Base-by-base conservation (phyloP, 1,284 basidiomycete species). In the Irpex rosettiformis region DNA sequence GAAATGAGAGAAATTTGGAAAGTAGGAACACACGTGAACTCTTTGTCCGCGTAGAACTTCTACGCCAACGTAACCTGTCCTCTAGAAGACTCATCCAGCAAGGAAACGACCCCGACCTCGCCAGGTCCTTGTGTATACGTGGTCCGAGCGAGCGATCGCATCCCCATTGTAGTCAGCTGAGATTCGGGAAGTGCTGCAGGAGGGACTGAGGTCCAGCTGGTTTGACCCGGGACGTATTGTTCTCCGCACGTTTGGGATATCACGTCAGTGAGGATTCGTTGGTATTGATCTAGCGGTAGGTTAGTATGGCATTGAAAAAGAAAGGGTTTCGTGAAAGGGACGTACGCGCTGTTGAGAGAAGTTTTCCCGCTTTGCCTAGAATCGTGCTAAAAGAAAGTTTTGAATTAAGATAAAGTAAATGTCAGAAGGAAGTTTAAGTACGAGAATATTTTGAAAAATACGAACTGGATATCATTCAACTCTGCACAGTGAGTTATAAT, bases 381-480 rank as follows among this genome's bases (percentile, higher is more conserved):
- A 86, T 85, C 43, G 75, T 74, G 33, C 88, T 89, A 58, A 28
- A 51, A n/a, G n/a, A n/a, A n/a, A n/a, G n/a, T n/a, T n/a, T n/a
- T n/a, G n/a, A 24, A 51, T 53, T 28, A 49, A 10, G 6, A 28
- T 55, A 25, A 28, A 18, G 40, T 45, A 25, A 25, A 27, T 8
- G 18, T 6, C 4, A 21, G 24, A 8, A 42, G 52, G 27, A 57
- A 60, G 29, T 56, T 55, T 47, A 4, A 27, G 61, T 57, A 21
- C 25, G 18, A 21, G 40, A 16, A n/a, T n/a, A n/a, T n/a, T n/a
- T n/a, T n/a, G n/a, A n/a, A 22, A 18, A 42, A n/a, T n/a, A 76
- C 83, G 49, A 58, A 89, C 88, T 80, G 77, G 37, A 90, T 77
- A 64, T 85, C 88, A 59, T 83, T 80, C 21, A 89, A 71, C 67